A percentile compares a stretch with the other conserved stretches of the same genome.
Evolutionary conservation across 257 asterid genomes (phyloP).

Genomic region (Oldenlandia corymbosa): DNA sequence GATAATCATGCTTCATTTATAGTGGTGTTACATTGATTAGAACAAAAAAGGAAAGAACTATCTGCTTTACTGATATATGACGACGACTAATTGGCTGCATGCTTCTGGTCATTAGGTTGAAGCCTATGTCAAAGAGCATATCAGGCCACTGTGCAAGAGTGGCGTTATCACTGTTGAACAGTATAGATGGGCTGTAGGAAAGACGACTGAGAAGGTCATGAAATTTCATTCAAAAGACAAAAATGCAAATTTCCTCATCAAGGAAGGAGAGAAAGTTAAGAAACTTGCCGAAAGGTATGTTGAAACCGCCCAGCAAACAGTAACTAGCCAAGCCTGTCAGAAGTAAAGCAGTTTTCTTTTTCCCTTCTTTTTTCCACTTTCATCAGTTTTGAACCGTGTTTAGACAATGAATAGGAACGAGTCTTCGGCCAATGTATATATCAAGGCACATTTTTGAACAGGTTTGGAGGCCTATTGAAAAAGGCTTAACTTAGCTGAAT

Average conservation of each 20-base stretch:
- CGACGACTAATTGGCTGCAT: slow-evolving; percentile 6
- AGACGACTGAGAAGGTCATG: slow-evolving; percentile 94
- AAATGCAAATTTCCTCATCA: slow-evolving; percentile 85
- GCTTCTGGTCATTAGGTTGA: slow-evolving; percentile 61
- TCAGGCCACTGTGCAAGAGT: slow-evolving; percentile 92
- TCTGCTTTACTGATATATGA: neutral
- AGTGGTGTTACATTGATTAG: neutral
- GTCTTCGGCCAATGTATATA: slow-evolving; percentile 2
- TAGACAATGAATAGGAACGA: neutral
- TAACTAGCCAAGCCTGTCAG: slow-evolving; percentile 13
- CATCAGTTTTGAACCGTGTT: neutral
- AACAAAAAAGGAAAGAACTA: neutral
- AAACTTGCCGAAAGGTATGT: slow-evolving; percentile 85
- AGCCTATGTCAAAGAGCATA: slow-evolving; percentile 89
- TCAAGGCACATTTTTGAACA: neutral
- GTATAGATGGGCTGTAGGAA: slow-evolving; percentile 89
- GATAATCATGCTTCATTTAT: slow-evolving; percentile 4
- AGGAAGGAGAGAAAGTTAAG: slow-evolving; percentile 95
- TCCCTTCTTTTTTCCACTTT: neutral
- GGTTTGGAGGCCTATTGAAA: neutral
- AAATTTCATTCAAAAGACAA: slow-evolving; percentile 81
- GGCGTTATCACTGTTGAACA: slow-evolving; percentile 90
- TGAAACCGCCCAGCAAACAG: slow-evolving; percentile 65
- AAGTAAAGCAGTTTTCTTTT: neutral
- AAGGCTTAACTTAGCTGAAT: neutral